These are phyloP conservation scores for Penicillium sp. DNA, from an alignment of 2,329 filamentous ascomycete genomes.

Conservation along the genomic window DNA sequence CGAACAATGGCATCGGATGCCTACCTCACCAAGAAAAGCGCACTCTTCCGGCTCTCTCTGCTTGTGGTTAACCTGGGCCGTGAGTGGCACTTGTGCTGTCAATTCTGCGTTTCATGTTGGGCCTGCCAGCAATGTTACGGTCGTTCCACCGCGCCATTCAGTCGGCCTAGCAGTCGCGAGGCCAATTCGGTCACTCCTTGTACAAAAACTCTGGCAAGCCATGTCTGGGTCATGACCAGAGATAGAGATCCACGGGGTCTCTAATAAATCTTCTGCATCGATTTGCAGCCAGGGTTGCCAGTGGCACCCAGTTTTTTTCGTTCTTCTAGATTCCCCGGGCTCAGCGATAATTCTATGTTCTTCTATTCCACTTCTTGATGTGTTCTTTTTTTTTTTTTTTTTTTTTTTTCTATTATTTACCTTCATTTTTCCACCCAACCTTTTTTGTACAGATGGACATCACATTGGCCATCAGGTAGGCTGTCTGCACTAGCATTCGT, in stretches of 20 bases:
- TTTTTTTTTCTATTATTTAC: neutral
- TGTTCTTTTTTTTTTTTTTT: neutral
- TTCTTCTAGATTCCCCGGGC: conserved; percentile 29
- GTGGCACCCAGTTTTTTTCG: conserved; percentile 17
- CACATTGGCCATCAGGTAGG: conserved; percentile 8
- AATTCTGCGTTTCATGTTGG: neutral
- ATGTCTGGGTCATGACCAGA: neutral
- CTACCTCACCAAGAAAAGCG: neutral
- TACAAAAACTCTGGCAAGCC: neutral
- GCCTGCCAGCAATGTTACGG: neutral
- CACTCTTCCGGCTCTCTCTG: neutral
- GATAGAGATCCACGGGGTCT: neutral
- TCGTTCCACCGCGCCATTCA: neutral
- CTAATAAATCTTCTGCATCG: conserved; percentile 9
- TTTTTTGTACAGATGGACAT: conserved; percentile 25
- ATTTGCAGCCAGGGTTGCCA: conserved; percentile 14
- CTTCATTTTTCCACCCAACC: neutral
- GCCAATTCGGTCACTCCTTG: neutral
- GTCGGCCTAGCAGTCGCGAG: neutral
- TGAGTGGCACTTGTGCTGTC: neutral
- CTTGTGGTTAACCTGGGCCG: neutral
- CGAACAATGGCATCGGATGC: neutral
- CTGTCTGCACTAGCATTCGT: conserved; percentile 8
- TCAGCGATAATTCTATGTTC: conserved; percentile 18
- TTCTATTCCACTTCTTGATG: too few species aligned